Conservation (phyloP, 352 stramenopile species). For the Pythium graminicola region DNA sequence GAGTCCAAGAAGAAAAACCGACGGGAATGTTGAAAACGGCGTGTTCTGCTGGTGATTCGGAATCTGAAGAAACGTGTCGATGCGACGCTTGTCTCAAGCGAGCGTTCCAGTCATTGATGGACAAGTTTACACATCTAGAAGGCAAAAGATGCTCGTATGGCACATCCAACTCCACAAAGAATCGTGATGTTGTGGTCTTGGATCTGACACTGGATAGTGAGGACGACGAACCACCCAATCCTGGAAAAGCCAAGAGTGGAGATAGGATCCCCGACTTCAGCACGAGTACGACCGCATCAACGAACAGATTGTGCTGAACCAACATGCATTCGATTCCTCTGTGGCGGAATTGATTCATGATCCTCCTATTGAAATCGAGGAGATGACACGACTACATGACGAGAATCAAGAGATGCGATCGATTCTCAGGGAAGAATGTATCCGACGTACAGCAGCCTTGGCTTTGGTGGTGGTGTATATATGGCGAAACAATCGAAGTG, state of each 20-base stretch:
- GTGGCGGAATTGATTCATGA: too few relatives aligned
- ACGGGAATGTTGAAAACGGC: too few relatives aligned
- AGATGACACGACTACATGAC: slow-evolving; percentile 27
- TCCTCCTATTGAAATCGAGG: too few relatives aligned
- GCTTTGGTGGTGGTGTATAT: slow-evolving; percentile 27
- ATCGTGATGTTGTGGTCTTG: too few relatives aligned
- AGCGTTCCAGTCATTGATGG: background rate
- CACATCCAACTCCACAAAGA: too few relatives aligned
- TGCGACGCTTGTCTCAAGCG: background rate
- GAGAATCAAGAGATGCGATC: slow-evolving; percentile 34
- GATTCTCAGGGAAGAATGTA: slow-evolving; percentile 27
- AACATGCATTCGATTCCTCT: slow-evolving; percentile 31
- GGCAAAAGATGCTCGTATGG: too few relatives aligned
- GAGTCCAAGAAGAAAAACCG: background rate
- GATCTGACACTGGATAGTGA: background rate
- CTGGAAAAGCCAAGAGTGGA: too few relatives aligned
- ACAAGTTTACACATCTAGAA: background rate
- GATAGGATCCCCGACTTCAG: slow-evolving; percentile 4
- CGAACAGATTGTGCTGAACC: slow-evolving; percentile 21
- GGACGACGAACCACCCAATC: too few relatives aligned
- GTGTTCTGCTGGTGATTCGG: background rate
- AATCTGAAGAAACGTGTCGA: background rate
- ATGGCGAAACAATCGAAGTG: background rate
- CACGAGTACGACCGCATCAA: slow-evolving; percentile 9
- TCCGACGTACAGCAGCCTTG: slow-evolving; percentile 26